Percentiles rank a stretch among this genome's conserved stretches.
Evolutionary conservation across 495 filamentous ascomycete genomes (phyloP).

Genomic region (Hypoxylon cercidicola): DNA sequence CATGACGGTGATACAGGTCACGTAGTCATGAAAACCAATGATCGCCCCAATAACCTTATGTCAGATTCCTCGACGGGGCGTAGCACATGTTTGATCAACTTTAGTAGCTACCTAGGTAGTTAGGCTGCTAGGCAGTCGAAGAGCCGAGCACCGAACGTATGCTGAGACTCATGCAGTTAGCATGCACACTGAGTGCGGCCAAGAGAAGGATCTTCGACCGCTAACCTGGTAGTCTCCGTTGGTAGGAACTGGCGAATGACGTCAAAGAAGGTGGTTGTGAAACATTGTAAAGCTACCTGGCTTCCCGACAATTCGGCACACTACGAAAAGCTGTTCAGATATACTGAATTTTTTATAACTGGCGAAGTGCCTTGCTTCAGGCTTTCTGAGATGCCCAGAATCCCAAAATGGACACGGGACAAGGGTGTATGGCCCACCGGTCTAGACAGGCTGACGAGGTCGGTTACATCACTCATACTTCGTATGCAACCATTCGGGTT

Average conservation of each 20-base stretch:
- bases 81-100: neutral
- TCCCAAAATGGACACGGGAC: conserved; percentile 18
- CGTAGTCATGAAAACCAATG: conserved; percentile 1
- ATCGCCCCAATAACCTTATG: conserved; percentile 28
- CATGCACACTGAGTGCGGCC: neutral
- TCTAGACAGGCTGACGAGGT: conserved; percentile 26
- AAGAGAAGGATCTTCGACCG: conserved; percentile 1
- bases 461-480: conserved; percentile 33
- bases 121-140: conserved; percentile 6
- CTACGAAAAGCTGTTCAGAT: neutral
- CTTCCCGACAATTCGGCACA: neutral
- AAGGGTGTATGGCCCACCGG: conserved; percentile 16
- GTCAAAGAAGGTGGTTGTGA: conserved; percentile 19
- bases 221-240: conserved; percentile 4
- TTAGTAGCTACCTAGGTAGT: too few relatives aligned
- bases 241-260: conserved; percentile 27
- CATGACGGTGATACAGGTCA: neutral
- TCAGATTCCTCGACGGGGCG: conserved; percentile 33
- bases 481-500: conserved; percentile 6
- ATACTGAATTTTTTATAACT: neutral
- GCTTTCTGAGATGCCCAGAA: conserved; percentile 19
- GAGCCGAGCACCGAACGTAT: neutral
- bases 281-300: conserved; percentile 1
- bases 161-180: neutral
- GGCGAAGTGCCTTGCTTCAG: conserved; percentile 17